Percentiles rank a stretch among this genome's conserved stretches.
These are phyloP conservation scores for Serendipita sp. DNA, from an alignment of 768 basidiomycete species.

Conservation along the genomic window DNA sequence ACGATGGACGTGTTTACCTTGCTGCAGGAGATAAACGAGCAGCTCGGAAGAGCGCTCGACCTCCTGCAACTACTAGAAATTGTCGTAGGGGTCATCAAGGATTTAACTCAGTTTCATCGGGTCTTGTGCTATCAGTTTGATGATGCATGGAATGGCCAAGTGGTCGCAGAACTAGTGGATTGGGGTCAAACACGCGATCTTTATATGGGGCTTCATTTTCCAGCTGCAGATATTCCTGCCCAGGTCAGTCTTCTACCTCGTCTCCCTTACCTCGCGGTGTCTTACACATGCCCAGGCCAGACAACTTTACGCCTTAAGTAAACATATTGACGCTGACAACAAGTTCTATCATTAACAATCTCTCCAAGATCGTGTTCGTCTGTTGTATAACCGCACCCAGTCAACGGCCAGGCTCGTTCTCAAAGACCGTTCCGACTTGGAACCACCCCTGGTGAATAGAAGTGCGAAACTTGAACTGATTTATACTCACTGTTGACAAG, in stretches of 20 bases:
- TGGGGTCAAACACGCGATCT: constrained; percentile 59
- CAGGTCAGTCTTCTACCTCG: constrained; percentile 28
- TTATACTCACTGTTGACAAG: constrained; percentile 18
- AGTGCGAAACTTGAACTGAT: background rate
- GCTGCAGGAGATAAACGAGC: constrained; percentile 66
- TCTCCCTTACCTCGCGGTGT: background rate
- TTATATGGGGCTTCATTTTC: constrained; percentile 57
- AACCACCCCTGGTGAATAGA: constrained; percentile 40
- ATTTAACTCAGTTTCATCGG: constrained; percentile 68
- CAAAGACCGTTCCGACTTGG: constrained; percentile 43
- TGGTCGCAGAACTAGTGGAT: constrained; percentile 66
- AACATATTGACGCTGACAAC: background rate
- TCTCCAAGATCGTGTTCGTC: constrained; percentile 49
- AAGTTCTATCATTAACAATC: background rate
- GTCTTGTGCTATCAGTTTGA: constrained; percentile 75
- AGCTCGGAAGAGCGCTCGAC: constrained; percentile 48
- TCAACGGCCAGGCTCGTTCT: constrained; percentile 60
- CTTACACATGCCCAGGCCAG: constrained; percentile 11
- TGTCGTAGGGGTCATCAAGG: constrained; percentile 55
- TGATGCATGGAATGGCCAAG: constrained; percentile 61
- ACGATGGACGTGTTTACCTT: constrained; percentile 74
- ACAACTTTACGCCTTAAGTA: constrained; percentile 13
- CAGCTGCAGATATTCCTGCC: constrained; percentile 50
- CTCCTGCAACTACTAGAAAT: constrained; percentile 56
- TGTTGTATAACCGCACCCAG: constrained; percentile 59